Conservation (phyloP, 345 rosid genomes). For the Sisymbrium altissimum region DNA sequence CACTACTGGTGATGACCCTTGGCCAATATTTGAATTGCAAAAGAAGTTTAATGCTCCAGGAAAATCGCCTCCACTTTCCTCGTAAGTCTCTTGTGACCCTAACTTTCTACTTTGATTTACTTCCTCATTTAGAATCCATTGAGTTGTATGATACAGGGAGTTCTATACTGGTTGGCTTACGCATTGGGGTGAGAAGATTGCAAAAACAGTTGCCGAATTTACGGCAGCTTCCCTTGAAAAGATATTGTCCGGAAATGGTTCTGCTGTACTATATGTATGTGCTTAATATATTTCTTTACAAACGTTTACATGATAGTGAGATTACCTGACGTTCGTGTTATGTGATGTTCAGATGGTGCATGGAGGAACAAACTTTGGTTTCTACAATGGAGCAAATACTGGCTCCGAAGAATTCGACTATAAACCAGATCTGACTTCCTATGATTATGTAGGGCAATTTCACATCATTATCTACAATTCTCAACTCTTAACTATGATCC, state of each 20-base stretch:
- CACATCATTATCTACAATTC: conserved; percentile 7
- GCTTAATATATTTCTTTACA: neutral
- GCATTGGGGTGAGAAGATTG: conserved; percentile 89
- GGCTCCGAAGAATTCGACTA: conserved; percentile 59
- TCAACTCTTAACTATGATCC: neutral
- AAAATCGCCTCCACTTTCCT: conserved; percentile 87
- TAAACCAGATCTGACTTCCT: conserved; percentile 91
- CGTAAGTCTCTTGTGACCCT: conserved; percentile 46
- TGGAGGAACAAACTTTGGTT: conserved; percentile 98
- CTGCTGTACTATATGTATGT: conserved; percentile 93
- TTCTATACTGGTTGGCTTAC: conserved; percentile 99
- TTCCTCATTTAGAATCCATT: neutral
- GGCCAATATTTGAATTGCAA: conserved; percentile 85
- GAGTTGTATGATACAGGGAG: conserved; percentile 52
- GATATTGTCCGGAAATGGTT: conserved; percentile 71
- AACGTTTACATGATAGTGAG: neutral
- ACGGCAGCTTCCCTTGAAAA: conserved; percentile 74
- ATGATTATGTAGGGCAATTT: conserved; percentile 67
- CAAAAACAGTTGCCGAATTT: conserved; percentile 56
- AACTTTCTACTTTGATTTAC: neutral
- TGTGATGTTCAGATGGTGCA: conserved; percentile 79
- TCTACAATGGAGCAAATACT: conserved; percentile 91
- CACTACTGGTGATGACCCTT: conserved; percentile 69
- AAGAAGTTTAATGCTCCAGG: conserved; percentile 88
- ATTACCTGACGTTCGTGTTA: neutral